Evolutionary conservation across 345 rosid genomes (phyloP), one percentile per base, ranked within the genome.

Genomic region (Rhizophora apiculata): DNA sequence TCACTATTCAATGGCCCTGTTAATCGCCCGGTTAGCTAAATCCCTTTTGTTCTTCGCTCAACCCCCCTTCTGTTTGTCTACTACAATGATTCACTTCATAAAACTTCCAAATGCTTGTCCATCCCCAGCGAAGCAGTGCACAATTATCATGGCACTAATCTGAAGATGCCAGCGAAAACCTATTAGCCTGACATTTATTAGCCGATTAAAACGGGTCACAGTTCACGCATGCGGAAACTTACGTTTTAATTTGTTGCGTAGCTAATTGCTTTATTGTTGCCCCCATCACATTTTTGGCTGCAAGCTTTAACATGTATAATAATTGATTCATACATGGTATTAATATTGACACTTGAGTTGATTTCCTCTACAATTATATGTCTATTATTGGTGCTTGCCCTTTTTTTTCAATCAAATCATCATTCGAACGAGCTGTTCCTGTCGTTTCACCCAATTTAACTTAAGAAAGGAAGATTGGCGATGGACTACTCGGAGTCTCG

Each of bases 361-460:
- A 52, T 56, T 59, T n/a, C 51, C 7, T 60, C 43, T 27, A 81
- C 79, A 79, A 75, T 76, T 74, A 29, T 2, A 37, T 69, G 76
- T 75, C 64, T 37, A 80, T 80, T 76, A 83, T 78, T 78, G 82
- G 77, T 69, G 82, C 31, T 36, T 0, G 62, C 81, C 87, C 80
- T 84, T 84, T 74, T 16, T 70, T 74, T 16, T 70, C 83, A 53
- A 78, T 83, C 91, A 81, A 79, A 87, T 87, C 91, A 79, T 68
- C 84, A 52, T 75, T 65, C 71, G 75, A 82, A 69, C 82, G 85
- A 83, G 88, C 84, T 84, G 84, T 84, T 81, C 82, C 83, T 71
- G 88, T 85, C 91, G 49, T 78, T 76, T 87, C 88, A 81, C 68
- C 72, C 68, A 55, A 68, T 63, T 53, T 5, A 37, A 30, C 36